Percentiles rank a stretch among this genome's conserved stretches.
Evolutionary conservation across 2,329 filamentous ascomycete genomes (phyloP).

Genomic region (Alternaria arbusti): DNA sequence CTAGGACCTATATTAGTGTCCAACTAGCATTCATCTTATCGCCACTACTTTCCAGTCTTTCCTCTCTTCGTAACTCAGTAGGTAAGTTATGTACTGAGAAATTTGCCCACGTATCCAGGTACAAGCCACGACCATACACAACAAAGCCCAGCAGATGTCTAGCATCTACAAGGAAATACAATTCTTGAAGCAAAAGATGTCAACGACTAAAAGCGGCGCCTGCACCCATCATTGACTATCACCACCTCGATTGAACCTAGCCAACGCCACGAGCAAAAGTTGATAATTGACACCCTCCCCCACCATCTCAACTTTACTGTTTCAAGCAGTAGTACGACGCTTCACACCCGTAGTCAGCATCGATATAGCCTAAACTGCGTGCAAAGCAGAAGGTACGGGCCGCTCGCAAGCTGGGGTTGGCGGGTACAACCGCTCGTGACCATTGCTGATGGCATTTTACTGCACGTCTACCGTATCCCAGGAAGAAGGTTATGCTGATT

Average conservation of each 20-base stretch:
- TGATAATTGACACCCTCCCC: background rate
- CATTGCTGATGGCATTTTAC: background rate
- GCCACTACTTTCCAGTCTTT: background rate
- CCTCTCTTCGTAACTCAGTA: background rate
- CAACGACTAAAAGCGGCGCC: background rate
- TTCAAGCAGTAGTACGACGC: background rate
- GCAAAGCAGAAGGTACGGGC: background rate
- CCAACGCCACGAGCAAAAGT: background rate
- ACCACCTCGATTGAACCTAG: background rate
- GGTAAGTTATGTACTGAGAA: no score
- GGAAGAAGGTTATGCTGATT: background rate
- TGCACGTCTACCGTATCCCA: background rate
- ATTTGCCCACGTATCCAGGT: background rate
- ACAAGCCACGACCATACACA: background rate
- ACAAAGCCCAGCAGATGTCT: background rate
- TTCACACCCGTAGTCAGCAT: background rate
- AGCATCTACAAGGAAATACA: background rate
- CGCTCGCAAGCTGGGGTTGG: background rate
- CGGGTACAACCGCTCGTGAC: background rate
- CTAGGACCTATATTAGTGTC: background rate
- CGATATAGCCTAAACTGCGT: conserved; percentile 4
- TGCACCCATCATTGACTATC: background rate
- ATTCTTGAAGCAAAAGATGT: background rate
- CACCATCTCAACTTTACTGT: background rate
- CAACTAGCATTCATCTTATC: background rate